A percentile compares a stretch with the other conserved stretches of the same genome.
Conservation (phyloP, 1,284 basidiomycete species). For the Leccinum solheimii region DNA sequence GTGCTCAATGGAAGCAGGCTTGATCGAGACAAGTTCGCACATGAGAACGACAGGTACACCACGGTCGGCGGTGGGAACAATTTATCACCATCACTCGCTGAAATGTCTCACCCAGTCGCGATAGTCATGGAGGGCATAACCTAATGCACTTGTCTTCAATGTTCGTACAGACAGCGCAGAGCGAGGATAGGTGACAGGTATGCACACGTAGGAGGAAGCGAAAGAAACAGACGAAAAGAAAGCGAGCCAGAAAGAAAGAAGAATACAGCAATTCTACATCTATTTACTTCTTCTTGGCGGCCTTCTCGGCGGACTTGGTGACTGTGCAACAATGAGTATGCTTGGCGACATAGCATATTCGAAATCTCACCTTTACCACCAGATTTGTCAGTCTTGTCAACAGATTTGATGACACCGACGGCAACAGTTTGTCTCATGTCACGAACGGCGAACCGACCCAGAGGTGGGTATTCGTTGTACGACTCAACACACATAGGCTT, state of each 20-base stretch:
- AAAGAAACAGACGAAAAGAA: constrained; percentile 35
- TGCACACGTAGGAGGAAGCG: constrained; percentile 43
- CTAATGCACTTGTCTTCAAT: constrained; percentile 40
- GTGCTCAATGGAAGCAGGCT: background rate
- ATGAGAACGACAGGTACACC: background rate
- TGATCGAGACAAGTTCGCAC: background rate
- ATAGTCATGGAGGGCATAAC: constrained; percentile 16
- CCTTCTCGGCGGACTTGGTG: constrained; percentile 96
- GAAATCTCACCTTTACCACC: constrained; percentile 72
- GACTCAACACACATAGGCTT: constrained; percentile 99
- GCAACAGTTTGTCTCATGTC: constrained; percentile 99
- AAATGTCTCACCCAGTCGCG: background rate
- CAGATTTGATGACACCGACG: constrained; percentile 96
- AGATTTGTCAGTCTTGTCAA: constrained; percentile 89
- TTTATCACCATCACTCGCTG: background rate
- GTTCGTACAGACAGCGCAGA: constrained; percentile 48
- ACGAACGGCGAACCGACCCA: constrained; percentile 98
- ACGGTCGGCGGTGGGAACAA: background rate
- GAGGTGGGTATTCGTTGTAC: constrained; percentile 97
- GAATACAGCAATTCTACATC: constrained; percentile 65
- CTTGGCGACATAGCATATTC: constrained; percentile 13
- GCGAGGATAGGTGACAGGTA: constrained; percentile 34
- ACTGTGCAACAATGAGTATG: constrained; percentile 47
- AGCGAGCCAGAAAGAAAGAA: constrained; percentile 46
- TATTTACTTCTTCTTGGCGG: constrained; percentile 94